Evolutionary conservation across 495 filamentous ascomycete genomes (phyloP), one percentile per base, ranked within the genome.

Genomic region (Glonium stellatum): DNA sequence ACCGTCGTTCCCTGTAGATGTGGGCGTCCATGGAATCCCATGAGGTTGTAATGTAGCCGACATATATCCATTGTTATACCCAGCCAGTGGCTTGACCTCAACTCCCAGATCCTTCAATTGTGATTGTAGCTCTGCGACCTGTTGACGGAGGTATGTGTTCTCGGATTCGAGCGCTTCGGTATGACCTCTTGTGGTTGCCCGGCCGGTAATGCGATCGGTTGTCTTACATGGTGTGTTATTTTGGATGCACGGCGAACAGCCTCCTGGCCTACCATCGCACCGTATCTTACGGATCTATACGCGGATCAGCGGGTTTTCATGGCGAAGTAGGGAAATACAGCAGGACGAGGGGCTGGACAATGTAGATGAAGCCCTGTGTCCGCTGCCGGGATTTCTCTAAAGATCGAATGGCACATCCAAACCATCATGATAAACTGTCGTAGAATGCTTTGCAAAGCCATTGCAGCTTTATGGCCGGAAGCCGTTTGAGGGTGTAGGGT

Each of bases 181-280:
- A 64, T 89, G 86, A 9, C 90, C 90, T 55, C 91, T 81, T n/a
- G 81, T 80, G 31, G 83, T 83, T 13, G 90, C 87, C 57, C 87
- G 84, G 25, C 87, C 87, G n/a, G 88, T 92, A 63, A 93, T 89
- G 31, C 87, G 82, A 71, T 96, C 91, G 13, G 90, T 95, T 10
- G 90, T 87, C 66, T 81, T 82, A 72, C 90, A 96, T 58, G 84
- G 80, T 53, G 84, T 80, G 61, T 83, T 82, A 56, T 84, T 84
- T 69, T 84, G 82, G 60, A 81, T 73, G 72, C 90, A 95, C 60
- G 86, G 83, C 60, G 82, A 83, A 67, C 90, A 95, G 47, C 89
- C 88, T 50, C 83, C 82, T 31, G 81, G 77, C 27, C 84, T 73
- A 36, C 80, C 82, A 73, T 95, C 90, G 76, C 90, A 95, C 59